A percentile compares a stretch with the other conserved stretches of the same genome.
Evolutionary conservation across 2,329 filamentous ascomycete genomes (phyloP).

Genomic region (Rhynchosporium agropyri): DNA sequence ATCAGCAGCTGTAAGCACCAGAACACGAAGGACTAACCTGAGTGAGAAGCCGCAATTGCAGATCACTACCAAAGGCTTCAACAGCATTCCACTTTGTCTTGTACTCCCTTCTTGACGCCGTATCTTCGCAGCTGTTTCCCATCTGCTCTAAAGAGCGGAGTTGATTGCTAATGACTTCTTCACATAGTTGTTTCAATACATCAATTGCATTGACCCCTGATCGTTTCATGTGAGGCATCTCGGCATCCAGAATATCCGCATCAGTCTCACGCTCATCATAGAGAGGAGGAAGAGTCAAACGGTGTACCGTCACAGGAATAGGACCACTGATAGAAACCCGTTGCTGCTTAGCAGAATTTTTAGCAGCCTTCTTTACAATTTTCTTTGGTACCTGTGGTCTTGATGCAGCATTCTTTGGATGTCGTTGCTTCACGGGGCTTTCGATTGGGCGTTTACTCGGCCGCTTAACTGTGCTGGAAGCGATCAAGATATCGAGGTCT

Average conservation of each 20-base stretch:
- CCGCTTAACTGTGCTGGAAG: conserved; percentile 38
- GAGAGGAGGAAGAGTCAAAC: conserved; percentile 55
- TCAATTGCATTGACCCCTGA: conserved; percentile 64
- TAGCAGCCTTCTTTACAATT: conserved; percentile 35
- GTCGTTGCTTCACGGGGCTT: conserved; percentile 33
- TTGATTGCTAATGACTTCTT: conserved; percentile 58
- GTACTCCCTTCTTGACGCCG: conserved; percentile 55
- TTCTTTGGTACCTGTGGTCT: conserved; percentile 30
- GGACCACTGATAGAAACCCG: conserved; percentile 46
- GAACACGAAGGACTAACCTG: conserved; percentile 51
- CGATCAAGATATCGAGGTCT: conserved; percentile 47
- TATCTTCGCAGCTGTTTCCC: conserved; percentile 47
- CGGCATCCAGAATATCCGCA: conserved; percentile 51
- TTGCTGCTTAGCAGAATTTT: conserved; percentile 34
- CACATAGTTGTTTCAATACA: conserved; percentile 62
- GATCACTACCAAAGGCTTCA: conserved; percentile 60
- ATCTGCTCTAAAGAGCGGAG: conserved; percentile 52
- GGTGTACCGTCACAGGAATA: conserved; percentile 62
- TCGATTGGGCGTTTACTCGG: conserved; percentile 24
- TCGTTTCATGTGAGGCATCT: conserved; percentile 56
- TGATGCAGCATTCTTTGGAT: conserved; percentile 26
- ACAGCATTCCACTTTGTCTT: conserved; percentile 58
- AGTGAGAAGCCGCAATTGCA: conserved; percentile 58
- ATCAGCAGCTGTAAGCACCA: conserved; percentile 20
- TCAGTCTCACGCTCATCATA: conserved; percentile 48